Evolutionary conservation across 2,329 filamentous ascomycete species (phyloP).

Genomic region (Fusarium multiceps): DNA sequence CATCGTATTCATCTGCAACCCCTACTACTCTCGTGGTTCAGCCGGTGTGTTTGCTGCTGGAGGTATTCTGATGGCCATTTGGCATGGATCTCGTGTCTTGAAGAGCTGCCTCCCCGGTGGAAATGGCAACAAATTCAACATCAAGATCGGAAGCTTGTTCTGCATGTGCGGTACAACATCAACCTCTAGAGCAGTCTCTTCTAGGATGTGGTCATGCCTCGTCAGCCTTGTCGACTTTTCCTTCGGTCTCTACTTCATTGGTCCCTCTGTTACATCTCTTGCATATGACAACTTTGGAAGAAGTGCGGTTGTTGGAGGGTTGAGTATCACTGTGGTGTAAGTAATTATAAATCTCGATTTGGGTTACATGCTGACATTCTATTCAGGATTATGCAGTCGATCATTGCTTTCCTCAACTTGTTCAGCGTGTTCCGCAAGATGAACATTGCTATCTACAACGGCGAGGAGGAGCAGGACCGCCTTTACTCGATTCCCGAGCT

Average conservation of each 20-base stretch:
- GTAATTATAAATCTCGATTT: not conserved
- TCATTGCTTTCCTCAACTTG: slow-evolving; percentile 25
- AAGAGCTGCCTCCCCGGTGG: slow-evolving; percentile 15
- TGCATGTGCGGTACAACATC: slow-evolving; percentile 31
- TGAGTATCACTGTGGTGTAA: slow-evolving; percentile 38
- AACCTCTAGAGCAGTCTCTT: not conserved
- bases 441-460: slow-evolving; percentile 34
- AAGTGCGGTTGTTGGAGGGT: not conserved
- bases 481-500: slow-evolving; percentile 23
- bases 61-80: slow-evolving; percentile 22
- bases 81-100: slow-evolving; percentile 23
- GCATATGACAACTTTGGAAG: not conserved
- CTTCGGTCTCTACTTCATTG: slow-evolving; percentile 35
- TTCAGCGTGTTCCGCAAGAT: slow-evolving; percentile 36
- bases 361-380: not conserved
- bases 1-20: slow-evolving; percentile 21
- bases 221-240: slow-evolving; percentile 34
- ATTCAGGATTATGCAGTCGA: slow-evolving; percentile 27
- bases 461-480: slow-evolving; percentile 28
- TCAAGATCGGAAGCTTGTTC: slow-evolving; percentile 40
- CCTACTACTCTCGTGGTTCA: not conserved
- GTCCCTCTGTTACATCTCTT: slow-evolving; percentile 5
- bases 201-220: slow-evolving; percentile 15
- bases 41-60: slow-evolving; percentile 25
- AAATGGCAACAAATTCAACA: slow-evolving; percentile 34